These are phyloP conservation scores for Hypsizygus marmoreus DNA, from an alignment of 768 basidiomycete species.

Conservation along the genomic window DNA sequence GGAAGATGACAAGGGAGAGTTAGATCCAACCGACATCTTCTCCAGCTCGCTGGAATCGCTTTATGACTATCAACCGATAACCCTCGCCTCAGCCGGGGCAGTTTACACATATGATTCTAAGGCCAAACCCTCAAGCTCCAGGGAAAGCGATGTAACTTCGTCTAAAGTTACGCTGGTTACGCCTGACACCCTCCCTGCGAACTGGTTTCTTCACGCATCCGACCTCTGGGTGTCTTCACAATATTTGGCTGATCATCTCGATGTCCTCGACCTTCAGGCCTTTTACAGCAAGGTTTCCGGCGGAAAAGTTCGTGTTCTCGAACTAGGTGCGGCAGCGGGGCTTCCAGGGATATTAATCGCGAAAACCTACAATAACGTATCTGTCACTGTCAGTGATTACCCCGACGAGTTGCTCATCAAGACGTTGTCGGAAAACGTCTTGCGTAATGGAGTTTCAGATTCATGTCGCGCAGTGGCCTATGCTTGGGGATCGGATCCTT, in stretches of 20 bases:
- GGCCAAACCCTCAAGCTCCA: constrained; percentile 16
- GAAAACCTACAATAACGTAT: constrained; percentile 38
- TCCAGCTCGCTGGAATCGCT: constrained; percentile 61
- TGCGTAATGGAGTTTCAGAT: constrained; percentile 45
- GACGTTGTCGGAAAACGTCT: constrained; percentile 59
- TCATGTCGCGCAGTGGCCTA: constrained; percentile 58
- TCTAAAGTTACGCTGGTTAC: constrained; percentile 50
- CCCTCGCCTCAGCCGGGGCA: constrained; percentile 56
- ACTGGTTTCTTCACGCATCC: constrained; percentile 79
- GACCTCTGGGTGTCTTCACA: constrained; percentile 74
- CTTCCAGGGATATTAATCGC: constrained; percentile 72
- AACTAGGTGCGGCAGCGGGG: constrained; percentile 76
- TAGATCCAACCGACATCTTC: constrained; percentile 68
- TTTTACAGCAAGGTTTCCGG: neutral
- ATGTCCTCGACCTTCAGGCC: constrained; percentile 22
- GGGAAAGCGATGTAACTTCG: constrained; percentile 14
- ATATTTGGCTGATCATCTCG: constrained; percentile 67
- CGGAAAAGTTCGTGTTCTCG: constrained; percentile 46
- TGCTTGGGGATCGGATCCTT: constrained; percentile 63
- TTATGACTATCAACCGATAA: constrained; percentile 64
- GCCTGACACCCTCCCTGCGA: constrained; percentile 66
- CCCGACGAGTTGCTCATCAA: constrained; percentile 64
- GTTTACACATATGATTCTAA: constrained; percentile 45
- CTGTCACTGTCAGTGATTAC: constrained; percentile 67
- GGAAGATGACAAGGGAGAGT: constrained; percentile 11